Evolutionary conservation across 352 stramenopile species (phyloP), one percentile per base, ranked within the genome.

Genomic region (Pythium oligandrum): DNA sequence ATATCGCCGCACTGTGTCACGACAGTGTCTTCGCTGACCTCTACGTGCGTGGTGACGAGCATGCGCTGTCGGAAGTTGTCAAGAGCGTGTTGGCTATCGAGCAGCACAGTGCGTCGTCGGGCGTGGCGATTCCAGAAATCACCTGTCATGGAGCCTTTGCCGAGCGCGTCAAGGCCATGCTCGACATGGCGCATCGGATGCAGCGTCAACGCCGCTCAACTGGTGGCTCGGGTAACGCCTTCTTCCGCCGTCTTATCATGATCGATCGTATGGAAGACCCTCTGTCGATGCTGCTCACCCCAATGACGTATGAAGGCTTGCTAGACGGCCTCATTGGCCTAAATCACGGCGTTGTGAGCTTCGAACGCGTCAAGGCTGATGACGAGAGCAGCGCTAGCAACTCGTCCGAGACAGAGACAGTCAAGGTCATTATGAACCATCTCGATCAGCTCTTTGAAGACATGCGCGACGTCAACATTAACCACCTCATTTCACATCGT

Each of bases 271-370:
- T 88, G 76, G 70, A 90, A 51, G 79, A 93, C 45, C 83, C 79
- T 26, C 60, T 90, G 57, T 88, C 83, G 4, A 87, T 93, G 78
- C 50, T 93, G 53, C 60, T 91, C 32, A 90, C 79, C 30, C 83
- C 83, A 26, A 88, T 93, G 78, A 88, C 78, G 59, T 93, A 93
- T 55, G 83, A 93, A 66, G 83, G 79, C 1, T 55, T 93, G 38
- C 51, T 93, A 43, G 80, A 93, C 54, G 73, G 78, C 9, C 63
- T 90, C 1, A 58, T 93, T 8, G 78, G 76, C 5, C 70, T 91
- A 12, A 84, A 91, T 46, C 79, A 93, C 44, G 73, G 83, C 12
- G 71, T 89, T 26, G 69, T 93, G 12, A 74, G 57, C 39, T 86
- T 86, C 56, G 64, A 83, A 30, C 76, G 70, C 32, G 69, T 62